phyloP scores from a whole-genome alignment of 495 filamentous ascomycete species.

The Staphylotrichum tortipilum region DNA sequence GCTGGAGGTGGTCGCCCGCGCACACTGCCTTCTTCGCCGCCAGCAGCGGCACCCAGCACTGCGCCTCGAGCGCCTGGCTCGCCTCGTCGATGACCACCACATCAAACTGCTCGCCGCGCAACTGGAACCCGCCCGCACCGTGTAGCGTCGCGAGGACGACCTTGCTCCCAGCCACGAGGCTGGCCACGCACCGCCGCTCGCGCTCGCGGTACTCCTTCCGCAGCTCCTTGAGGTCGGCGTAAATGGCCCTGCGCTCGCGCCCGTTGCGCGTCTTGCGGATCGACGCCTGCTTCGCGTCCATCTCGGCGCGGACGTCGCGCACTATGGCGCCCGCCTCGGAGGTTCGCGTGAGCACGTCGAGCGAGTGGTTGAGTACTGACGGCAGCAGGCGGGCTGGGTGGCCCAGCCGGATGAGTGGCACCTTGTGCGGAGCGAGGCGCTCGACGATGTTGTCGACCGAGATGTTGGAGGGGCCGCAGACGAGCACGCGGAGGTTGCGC shows the following conservation, averaged over 20 bases:
- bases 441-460: slow-evolving; percentile 99
- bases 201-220: slow-evolving; percentile 82
- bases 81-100: slow-evolving; percentile 94
- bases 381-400: slow-evolving; percentile 90
- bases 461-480: slow-evolving; percentile 94
- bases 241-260: slow-evolving; percentile 71
- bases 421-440: slow-evolving; percentile 68
- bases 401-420: slow-evolving; percentile 82
- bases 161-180: slow-evolving; percentile 65
- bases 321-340: slow-evolving; percentile 85
- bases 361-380: slow-evolving; percentile 76
- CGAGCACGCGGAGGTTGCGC: slow-evolving; percentile 63
- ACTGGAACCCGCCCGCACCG: slow-evolving; percentile 79
- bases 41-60: slow-evolving; percentile 93
- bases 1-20: slow-evolving; percentile 88
- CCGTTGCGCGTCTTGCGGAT: slow-evolving; percentile 80
- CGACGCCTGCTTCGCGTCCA: slow-evolving; percentile 83
- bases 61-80: slow-evolving; percentile 89
- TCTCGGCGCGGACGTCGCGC: slow-evolving; percentile 83
- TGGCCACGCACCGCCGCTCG: slow-evolving; percentile 69
- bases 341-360: slow-evolving; percentile 87
- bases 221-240: slow-evolving; percentile 73
- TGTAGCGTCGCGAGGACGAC: slow-evolving; percentile 91
- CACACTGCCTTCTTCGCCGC: slow-evolving; percentile 76
- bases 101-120: slow-evolving; percentile 76